Conservation (phyloP, 345 rosid species). For the Luvunga scandens region DNA sequence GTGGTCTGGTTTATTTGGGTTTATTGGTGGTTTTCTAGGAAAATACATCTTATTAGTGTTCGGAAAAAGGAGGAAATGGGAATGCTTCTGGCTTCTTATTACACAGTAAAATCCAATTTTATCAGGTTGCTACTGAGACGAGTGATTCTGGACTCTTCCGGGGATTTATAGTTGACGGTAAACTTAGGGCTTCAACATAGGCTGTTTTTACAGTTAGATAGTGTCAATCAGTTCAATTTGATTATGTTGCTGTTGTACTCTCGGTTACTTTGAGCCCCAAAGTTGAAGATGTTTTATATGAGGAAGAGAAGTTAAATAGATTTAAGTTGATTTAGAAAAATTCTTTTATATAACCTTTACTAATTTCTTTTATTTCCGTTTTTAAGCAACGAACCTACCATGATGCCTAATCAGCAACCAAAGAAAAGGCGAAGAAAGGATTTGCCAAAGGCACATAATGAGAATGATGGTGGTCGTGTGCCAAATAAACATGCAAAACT, state of each 20-base stretch:
- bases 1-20: background rate
- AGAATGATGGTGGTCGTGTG: conserved; percentile 42
- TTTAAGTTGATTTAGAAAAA: background rate
- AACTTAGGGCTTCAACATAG: background rate
- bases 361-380: conserved; percentile 20
- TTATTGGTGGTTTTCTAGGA: background rate
- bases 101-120: background rate
- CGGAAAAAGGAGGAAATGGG: background rate
- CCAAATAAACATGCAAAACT: conserved; percentile 57
- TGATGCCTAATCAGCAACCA: conserved; percentile 51
- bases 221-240: background rate
- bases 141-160: background rate
- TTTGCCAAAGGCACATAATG: conserved; percentile 41
- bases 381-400: conserved; percentile 57
- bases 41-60: background rate
- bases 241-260: background rate
- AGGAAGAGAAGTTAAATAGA: background rate
- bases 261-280: background rate
- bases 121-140: background rate
- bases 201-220: background rate
- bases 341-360: background rate
- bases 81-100: background rate
- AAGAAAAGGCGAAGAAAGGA: conserved; percentile 89
- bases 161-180: background rate
- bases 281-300: background rate